Percentiles rank a stretch among this genome's conserved stretches.
Evolutionary conservation across 2,329 filamentous ascomycete genomes (phyloP).

Genomic region (Colletotrichum lentis): DNA sequence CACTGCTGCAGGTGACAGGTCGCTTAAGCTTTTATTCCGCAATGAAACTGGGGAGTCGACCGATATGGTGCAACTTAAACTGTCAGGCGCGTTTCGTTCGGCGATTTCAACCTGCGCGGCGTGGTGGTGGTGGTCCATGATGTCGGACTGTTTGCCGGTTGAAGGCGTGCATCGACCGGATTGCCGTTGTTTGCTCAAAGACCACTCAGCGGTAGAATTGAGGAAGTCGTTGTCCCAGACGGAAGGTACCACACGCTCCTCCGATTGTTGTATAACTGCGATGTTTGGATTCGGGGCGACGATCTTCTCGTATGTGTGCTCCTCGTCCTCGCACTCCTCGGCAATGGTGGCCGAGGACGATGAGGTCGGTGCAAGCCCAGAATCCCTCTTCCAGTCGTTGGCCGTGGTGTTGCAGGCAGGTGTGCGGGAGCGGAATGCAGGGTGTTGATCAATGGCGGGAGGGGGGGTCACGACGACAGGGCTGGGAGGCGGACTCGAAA

Average conservation of each 20-base stretch:
- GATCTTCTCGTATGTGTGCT: slow-evolving; percentile 43
- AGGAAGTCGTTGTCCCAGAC: slow-evolving; percentile 45
- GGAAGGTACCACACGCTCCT: slow-evolving; percentile 37
- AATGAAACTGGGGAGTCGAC: slow-evolving; percentile 39
- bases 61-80: slow-evolving; percentile 43
- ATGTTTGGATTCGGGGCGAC: background rate
- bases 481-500: slow-evolving; percentile 35
- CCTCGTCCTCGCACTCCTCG: slow-evolving; percentile 53
- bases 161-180: slow-evolving; percentile 27
- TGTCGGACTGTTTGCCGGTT: slow-evolving; percentile 4
- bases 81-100: slow-evolving; percentile 42
- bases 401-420: slow-evolving; percentile 40
- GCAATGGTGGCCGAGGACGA: slow-evolving; percentile 52
- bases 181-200: slow-evolving; percentile 3
- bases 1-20: slow-evolving; percentile 41
- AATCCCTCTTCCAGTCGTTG: slow-evolving; percentile 63
- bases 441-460: slow-evolving; percentile 59
- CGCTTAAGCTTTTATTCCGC: slow-evolving; percentile 42
- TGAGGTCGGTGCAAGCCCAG: slow-evolving; percentile 59
- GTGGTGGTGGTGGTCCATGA: slow-evolving; percentile 26
- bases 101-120: slow-evolving; percentile 20
- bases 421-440: slow-evolving; percentile 55
- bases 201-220: slow-evolving; percentile 40
- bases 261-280: slow-evolving; percentile 35
- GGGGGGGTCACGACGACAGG: slow-evolving; percentile 49